These are phyloP conservation scores for Chlorella ohadii DNA, from an alignment of 139 green algal genomes.

Conservation along the genomic window DNA sequence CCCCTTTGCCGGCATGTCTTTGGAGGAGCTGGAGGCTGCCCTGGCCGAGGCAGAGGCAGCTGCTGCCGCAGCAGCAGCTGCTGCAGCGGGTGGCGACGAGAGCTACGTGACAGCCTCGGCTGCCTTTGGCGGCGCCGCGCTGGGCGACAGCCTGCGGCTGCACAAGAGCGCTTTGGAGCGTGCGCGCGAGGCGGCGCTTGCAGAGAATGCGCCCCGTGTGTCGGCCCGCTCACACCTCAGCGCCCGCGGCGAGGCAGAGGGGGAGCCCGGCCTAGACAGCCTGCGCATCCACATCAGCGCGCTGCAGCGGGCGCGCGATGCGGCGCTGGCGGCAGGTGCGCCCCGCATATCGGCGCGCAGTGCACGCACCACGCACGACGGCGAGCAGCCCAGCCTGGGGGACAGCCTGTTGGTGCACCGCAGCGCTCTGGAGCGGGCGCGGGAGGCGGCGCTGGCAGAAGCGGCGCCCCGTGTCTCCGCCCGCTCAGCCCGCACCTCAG, in stretches of 20 bases:
- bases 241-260: no score
- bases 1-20: background rate
- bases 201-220: background rate
- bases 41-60: background rate
- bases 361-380: no score
- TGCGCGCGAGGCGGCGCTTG: background rate
- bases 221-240: background rate
- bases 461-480: background rate
- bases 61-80: background rate
- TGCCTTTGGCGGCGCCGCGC: constrained; percentile 11
- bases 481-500: background rate
- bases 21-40: constrained; percentile 19
- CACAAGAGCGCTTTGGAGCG: constrained; percentile 16
- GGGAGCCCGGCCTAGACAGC: background rate
- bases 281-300: constrained; percentile 6
- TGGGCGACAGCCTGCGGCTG: constrained; percentile 3
- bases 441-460: background rate
- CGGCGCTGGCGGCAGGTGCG: background rate
- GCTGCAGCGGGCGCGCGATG: constrained; percentile 29
- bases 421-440: constrained; percentile 25
- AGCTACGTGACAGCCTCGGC: constrained; percentile 27
- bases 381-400: background rate
- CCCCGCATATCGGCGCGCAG: background rate
- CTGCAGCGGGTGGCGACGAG: background rate
- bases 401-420: background rate